phyloP scores from a whole-genome alignment of 345 rosid species.

The Populus ilicifolia region DNA sequence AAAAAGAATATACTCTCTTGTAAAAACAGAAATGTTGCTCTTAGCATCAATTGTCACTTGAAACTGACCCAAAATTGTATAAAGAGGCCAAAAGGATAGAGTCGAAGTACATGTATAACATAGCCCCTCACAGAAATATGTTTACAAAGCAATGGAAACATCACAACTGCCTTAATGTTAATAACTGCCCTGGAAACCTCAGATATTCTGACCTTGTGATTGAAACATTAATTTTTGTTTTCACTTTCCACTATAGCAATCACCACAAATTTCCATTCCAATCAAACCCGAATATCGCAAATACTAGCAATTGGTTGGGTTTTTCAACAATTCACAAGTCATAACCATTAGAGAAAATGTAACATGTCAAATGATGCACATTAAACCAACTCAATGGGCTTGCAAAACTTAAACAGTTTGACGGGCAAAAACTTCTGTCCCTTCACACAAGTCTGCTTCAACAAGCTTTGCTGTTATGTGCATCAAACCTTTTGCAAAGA shows the following conservation, averaged over 20 bases:
- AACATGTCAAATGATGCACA: conserved; percentile 23
- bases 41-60: conserved; percentile 2
- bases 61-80: conserved; percentile 5
- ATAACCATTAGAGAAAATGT: conserved; percentile 18
- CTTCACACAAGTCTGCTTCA: conserved; percentile 37
- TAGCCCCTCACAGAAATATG: background rate
- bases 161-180: background rate
- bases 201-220: background rate
- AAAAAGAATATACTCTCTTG: conserved; percentile 10
- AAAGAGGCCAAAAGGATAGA: conserved; percentile 9
- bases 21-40: conserved; percentile 5
- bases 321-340: conserved; percentile 1
- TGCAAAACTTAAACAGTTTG: conserved; percentile 40
- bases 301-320: conserved; percentile 3
- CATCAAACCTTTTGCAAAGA: conserved; percentile 37
- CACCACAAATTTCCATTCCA: conserved; percentile 13
- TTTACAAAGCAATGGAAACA: background rate
- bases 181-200: conserved; percentile 9
- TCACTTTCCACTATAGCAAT: conserved; percentile 12
- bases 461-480: conserved; percentile 33
- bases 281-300: conserved; percentile 15
- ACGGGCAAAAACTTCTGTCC: conserved; percentile 36
- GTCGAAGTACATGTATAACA: background rate
- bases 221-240: conserved; percentile 6
- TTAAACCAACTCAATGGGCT: conserved; percentile 27